Evolutionary conservation across 148 eudicot species (phyloP).

Genomic region (Vaccinium darrowii): DNA sequence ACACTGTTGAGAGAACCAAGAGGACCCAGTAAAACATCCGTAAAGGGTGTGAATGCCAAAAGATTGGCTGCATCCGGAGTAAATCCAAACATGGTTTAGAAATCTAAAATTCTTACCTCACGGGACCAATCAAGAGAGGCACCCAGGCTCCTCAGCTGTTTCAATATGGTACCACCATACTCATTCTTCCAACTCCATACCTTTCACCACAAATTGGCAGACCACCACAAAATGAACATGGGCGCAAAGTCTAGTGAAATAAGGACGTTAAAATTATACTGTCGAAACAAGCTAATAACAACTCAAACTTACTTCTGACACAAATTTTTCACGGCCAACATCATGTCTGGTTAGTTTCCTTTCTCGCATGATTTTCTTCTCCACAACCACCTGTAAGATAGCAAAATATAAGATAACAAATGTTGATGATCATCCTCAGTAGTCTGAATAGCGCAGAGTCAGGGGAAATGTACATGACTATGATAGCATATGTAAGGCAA

Average conservation of each 20-base stretch:
- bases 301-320: conserved; percentile 67
- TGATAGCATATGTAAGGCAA: neutral
- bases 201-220: conserved; percentile 34
- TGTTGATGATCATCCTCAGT: neutral
- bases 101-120: conserved; percentile 49
- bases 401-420: neutral
- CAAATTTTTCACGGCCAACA: conserved; percentile 79
- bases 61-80: neutral
- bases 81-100: neutral
- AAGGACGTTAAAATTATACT: neutral
- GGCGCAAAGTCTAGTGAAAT: neutral
- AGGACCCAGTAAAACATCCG: neutral
- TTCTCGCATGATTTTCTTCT: conserved; percentile 92
- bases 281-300: neutral
- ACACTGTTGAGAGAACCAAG: conserved; percentile 45
- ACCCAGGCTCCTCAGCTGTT: conserved; percentile 81
- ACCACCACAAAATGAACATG: neutral
- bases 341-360: conserved; percentile 77
- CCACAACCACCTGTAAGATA: conserved; percentile 80
- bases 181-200: conserved; percentile 94
- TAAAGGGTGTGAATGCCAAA: neutral
- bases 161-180: conserved; percentile 83
- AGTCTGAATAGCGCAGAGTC: neutral
- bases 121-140: conserved; percentile 98
- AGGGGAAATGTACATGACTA: neutral